A percentile compares a stretch with the other conserved stretches of the same genome.
These are phyloP conservation scores for Phytophthora pluvialis DNA, from an alignment of 352 stramenopile genomes.

Conservation along the genomic window DNA sequence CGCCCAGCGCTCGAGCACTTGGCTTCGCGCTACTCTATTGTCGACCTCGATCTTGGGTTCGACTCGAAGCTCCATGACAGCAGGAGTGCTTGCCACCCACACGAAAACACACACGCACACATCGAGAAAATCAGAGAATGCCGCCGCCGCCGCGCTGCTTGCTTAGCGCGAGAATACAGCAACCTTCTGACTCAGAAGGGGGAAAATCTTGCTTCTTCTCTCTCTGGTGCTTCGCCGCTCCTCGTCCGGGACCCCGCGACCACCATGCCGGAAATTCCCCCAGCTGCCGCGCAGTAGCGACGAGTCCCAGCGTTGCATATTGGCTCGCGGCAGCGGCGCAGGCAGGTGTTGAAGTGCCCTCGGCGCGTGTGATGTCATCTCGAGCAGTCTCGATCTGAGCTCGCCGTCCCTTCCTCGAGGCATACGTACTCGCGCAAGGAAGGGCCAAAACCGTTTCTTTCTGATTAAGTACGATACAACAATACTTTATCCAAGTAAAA, in stretches of 20 bases:
- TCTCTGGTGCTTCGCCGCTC: not conserved
- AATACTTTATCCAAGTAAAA: conserved; percentile 24
- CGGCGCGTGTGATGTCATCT: conserved; percentile 26
- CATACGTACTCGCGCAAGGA: conserved; percentile 24
- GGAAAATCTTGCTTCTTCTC: conserved; percentile 3
- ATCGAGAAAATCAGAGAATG: conserved; percentile 16
- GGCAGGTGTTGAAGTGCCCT: conserved; percentile 24
- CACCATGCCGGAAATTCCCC: not conserved
- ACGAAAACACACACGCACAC: not conserved
- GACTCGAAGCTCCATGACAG: conserved; percentile 5
- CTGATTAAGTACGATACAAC: not conserved
- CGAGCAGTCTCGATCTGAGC: conserved; percentile 24
- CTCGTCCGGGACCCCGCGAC: not conserved
- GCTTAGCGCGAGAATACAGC: conserved; percentile 4
- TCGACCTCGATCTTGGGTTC: not conserved
- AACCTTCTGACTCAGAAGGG: conserved; percentile 22
- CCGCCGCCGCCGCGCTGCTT: conserved; percentile 5
- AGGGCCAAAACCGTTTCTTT: not conserved
- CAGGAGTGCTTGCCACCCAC: not conserved
- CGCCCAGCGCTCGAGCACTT: not conserved
- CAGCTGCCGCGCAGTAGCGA: conserved; percentile 8
- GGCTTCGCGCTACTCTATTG: not conserved
- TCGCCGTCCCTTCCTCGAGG: conserved; percentile 8
- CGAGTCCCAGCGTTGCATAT: conserved; percentile 6
- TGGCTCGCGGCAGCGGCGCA: not conserved